phyloP scores from a whole-genome alignment of 2,329 filamentous ascomycete genomes.

The Coleophoma eucalyptorum region DNA sequence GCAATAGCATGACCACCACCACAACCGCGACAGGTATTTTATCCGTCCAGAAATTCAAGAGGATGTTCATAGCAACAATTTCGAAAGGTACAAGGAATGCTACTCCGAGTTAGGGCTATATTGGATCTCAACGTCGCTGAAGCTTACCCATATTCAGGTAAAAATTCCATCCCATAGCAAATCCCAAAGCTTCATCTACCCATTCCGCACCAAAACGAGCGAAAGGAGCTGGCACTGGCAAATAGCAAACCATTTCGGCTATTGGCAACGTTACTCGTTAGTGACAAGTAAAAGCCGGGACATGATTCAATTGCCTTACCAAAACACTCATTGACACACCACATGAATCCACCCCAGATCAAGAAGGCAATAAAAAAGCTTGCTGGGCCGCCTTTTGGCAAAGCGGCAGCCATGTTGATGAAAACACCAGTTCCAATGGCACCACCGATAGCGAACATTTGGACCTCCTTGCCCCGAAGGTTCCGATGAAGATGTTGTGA shows the following conservation, averaged over 20 bases:
- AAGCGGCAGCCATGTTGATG: constrained; percentile 53
- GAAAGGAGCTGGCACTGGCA: constrained; percentile 46
- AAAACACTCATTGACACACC: constrained; percentile 35
- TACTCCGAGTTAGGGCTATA: constrained; percentile 36
- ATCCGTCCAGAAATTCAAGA: constrained; percentile 32
- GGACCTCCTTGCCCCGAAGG: constrained; percentile 3
- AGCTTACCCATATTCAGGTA: constrained; percentile 39
- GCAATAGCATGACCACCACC: constrained; percentile 26
- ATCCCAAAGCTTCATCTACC: constrained; percentile 47
- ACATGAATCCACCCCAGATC: constrained; percentile 45
- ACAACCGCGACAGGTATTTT: constrained; percentile 29
- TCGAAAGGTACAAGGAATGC: constrained; percentile 36
- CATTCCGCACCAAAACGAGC: constrained; percentile 49
- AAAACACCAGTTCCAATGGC: constrained; percentile 49
- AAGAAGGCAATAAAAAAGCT: constrained; percentile 50
- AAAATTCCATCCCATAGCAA: constrained; percentile 49
- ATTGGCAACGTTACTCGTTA: constrained; percentile 44
- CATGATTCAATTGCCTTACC: background rate
- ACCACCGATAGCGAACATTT: constrained; percentile 30
- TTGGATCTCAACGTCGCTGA: background rate
- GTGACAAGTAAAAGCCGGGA: background rate
- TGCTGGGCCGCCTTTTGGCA: constrained; percentile 52
- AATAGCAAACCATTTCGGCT: constrained; percentile 54
- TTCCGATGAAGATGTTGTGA: constrained; percentile 3
- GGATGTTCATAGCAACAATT: constrained; percentile 32